Percentiles rank a stretch among this genome's conserved stretches.
phyloP scores from a whole-genome alignment of 2,329 filamentous ascomycete species.

The Colletotrichum sp. region DNA sequence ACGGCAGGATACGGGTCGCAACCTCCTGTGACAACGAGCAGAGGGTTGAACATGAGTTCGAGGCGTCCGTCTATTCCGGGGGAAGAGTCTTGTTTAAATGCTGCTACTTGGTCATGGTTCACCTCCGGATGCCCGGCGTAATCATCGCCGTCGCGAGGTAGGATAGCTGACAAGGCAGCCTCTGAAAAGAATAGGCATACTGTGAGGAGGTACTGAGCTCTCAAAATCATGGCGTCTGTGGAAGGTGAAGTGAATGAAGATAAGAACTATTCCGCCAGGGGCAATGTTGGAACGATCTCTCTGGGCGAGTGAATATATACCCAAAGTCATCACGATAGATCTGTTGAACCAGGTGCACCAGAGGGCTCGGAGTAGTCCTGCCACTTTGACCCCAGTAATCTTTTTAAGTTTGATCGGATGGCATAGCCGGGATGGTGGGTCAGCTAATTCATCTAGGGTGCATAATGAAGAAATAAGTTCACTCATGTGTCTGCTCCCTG shows the following conservation, averaged over 20 bases:
- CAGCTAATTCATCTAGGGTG: neutral
- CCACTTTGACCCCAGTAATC: neutral
- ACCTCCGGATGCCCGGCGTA: neutral
- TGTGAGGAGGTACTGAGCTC: neutral
- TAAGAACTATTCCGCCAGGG: accelerated
- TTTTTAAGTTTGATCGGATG: neutral
- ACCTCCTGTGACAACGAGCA: neutral
- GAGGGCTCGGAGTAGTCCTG: neutral
- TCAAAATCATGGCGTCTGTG: neutral
- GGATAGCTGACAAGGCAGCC: neutral
- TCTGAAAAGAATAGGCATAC: neutral
- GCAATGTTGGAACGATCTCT: neutral
- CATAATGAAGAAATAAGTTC: neutral
- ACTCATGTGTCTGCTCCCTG: neutral
- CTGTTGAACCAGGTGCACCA: neutral
- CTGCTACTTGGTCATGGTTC: neutral
- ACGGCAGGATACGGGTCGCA: neutral
- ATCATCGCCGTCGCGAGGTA: neutral
- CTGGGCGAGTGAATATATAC: neutral
- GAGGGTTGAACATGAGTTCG: neutral
- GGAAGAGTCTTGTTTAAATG: neutral
- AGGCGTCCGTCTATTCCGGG: neutral
- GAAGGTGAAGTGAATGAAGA: neutral
- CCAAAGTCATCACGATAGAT: neutral
- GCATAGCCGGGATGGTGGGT: neutral